A percentile compares a stretch with the other conserved stretches of the same genome.
Conservation (phyloP, 2,329 filamentous ascomycete species). For the Verticillium nonalfalfae region DNA sequence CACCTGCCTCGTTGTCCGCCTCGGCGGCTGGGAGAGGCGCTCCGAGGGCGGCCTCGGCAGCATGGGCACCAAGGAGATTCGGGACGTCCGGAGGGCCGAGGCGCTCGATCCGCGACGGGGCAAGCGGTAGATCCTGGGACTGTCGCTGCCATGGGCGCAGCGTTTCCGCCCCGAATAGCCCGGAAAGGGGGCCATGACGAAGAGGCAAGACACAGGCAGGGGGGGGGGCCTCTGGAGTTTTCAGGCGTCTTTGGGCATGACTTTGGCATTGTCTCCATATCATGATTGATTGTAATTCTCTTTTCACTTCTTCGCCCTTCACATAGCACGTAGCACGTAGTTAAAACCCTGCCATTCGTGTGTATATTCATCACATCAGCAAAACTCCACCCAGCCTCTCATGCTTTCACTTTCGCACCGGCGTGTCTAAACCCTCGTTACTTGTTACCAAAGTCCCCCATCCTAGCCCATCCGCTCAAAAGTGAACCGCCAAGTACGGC, state of each 20-base stretch:
- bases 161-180: no score
- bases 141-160: no score
- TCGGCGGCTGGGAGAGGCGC: conserved; percentile 65
- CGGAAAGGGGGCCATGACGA: no score
- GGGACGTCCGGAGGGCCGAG: conserved; percentile 75
- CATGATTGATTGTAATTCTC: not conserved
- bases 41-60: conserved; percentile 84
- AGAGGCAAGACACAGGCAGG: not conserved
- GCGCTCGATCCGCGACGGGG: conserved; percentile 74
- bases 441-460: no score
- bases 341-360: not conserved
- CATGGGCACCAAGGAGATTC: conserved; percentile 84
- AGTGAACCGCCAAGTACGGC: no score
- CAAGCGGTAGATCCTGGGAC: conserved; percentile 30
- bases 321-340: not conserved
- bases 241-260: no score
- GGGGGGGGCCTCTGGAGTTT: no score
- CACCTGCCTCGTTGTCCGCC: conserved; percentile 59
- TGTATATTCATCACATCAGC: not conserved
- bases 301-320: not conserved
- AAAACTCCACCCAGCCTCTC: not conserved
- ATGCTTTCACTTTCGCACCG: not conserved
- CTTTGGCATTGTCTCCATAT: no score
- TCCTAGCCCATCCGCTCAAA: no score
- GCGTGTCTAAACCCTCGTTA: no score